Base-by-base conservation (phyloP, 805 yeast genomes). In the Saccharomycopsis sp. region DNA sequence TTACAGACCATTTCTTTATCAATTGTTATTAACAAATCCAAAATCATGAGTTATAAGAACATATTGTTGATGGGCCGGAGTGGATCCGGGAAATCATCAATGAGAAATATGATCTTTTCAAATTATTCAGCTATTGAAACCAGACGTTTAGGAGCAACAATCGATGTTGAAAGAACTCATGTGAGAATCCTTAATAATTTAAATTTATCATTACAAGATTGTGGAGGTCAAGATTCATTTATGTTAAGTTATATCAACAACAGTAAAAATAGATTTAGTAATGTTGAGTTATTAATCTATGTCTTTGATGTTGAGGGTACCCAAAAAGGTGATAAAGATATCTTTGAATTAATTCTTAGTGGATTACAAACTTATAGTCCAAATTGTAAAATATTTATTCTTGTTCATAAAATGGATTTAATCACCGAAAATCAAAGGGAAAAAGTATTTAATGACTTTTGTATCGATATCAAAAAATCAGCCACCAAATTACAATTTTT, bases 81-180 rank as follows among this genome's bases (percentile, higher is more conserved):
- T 21, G 97, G 98, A 33, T 85, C 96, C 4, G 98, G 98, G 1
- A 92, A 92, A 59, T 86, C 96, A 2, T 87, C 96, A 2, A 92
- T 92, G 98, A 69, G 97, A 52, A 85, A 95, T 34, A 89, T 92
- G 46, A 92, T 92, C 50, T 92, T 92, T 60, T 79, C 94, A 52
- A 92, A 92, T 56, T 92, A 92, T 60, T 84, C 95, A 2, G 98
- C 98, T 0, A 84, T 89, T 55, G 98, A 92, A 56, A 92, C 98
- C 2, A 70, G 97, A 48, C 69, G 97, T 43, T 62, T 92, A 12
- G 97, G 97, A 2, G 97, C 98, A 9, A 92, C 98, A 0, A 88
- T 92, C 42, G 98, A 92, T 55, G 96, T 92, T n/a, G 98, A 92
- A 56, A 96, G 92, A 56, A 86, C 96, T 2, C 95, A 89, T 61